Evolutionary conservation across 257 asterid genomes (phyloP), one percentile per base, ranked within the genome.

Genomic region (Leptodermis oblonga): DNA sequence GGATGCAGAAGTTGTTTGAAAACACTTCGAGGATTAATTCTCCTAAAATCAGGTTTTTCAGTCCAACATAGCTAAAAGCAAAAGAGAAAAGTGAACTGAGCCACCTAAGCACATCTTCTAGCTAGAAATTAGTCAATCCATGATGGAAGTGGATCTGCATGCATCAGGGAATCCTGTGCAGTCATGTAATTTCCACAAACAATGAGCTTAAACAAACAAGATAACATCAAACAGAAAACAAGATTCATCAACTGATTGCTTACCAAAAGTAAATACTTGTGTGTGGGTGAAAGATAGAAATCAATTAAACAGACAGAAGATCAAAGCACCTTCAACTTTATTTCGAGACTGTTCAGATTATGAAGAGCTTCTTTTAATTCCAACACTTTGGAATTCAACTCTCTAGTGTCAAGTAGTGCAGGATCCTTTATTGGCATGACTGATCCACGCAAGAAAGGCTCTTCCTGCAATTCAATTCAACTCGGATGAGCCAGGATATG

Each of bases 241-340:
- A 8, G 5, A 59, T 59, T 23, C 15, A 58, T 22, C 3, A 42
- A 41, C 20, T 26, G 20, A 48, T 18, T 65, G 42, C 22, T 5
- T 36, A 18, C 30, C 43, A 45, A 12, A 8, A 65, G 1, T 39
- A 4, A 12, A 39, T 5, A 22, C 20, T 1, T 43, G 15, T 62
- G 31, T 23, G 5, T 51, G 58, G 13, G 52, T 3, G 52, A 46
- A n/a, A 46, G n/a, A 37, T 15, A 26, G 7, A 41, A 8, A 43
- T 30, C 30, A 52, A 55, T 53, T 46, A 33, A 70, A 69, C 59
- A 70, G 76, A 72, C 73, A 69, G 79, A 23, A 42, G 68, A 59
- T 62, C 71, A 70, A 53, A 76, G 79, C 74, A 87, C 97, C 96
- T 91, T 91, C 86, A 91, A 74, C 81, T 88, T 91, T 75, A 91